Percentiles rank a stretch among this genome's conserved stretches.
These are phyloP conservation scores for Styphnolobium japonicum DNA, from an alignment of 306 rosid species.

Conservation along the genomic window DNA sequence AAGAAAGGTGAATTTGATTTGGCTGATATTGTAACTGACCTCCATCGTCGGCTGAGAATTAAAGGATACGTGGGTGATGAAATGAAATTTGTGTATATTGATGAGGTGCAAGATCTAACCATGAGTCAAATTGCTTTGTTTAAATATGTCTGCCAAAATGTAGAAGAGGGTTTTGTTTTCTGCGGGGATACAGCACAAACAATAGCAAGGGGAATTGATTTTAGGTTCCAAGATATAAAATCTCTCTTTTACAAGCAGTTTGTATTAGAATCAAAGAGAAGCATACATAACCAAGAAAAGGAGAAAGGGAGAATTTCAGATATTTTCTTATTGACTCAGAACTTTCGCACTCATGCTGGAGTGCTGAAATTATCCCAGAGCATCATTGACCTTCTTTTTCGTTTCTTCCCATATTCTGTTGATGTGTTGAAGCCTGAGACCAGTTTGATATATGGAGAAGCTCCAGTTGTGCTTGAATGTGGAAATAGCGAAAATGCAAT, in stretches of 20 bases:
- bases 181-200: slow-evolving; percentile 89
- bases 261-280: slow-evolving; percentile 37
- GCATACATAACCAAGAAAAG: slow-evolving; percentile 26
- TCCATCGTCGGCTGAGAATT: slow-evolving; percentile 48
- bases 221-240: slow-evolving; percentile 69
- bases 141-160: slow-evolving; percentile 61
- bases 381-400: slow-evolving; percentile 61
- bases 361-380: slow-evolving; percentile 70
- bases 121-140: slow-evolving; percentile 79
- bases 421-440: slow-evolving; percentile 73
- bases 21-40: slow-evolving; percentile 68
- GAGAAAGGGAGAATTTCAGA: slow-evolving; percentile 50
- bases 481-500: slow-evolving; percentile 59
- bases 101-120: slow-evolving; percentile 84
- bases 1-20: slow-evolving; percentile 67
- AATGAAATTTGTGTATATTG: slow-evolving; percentile 66
- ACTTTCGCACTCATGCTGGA: slow-evolving; percentile 78
- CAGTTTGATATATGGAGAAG: slow-evolving; percentile 65
- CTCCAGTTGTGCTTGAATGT: slow-evolving; percentile 61
- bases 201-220: slow-evolving; percentile 79
- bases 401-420: slow-evolving; percentile 62
- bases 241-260: slow-evolving; percentile 61
- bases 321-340: slow-evolving; percentile 50
- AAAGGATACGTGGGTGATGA: slow-evolving; percentile 49
- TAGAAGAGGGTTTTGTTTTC: slow-evolving; percentile 81